Percentiles rank a stretch among this genome's conserved stretches.
Evolutionary conservation across 2,329 filamentous ascomycete genomes (phyloP).

Genomic region (Cladophialophora exuberans): DNA sequence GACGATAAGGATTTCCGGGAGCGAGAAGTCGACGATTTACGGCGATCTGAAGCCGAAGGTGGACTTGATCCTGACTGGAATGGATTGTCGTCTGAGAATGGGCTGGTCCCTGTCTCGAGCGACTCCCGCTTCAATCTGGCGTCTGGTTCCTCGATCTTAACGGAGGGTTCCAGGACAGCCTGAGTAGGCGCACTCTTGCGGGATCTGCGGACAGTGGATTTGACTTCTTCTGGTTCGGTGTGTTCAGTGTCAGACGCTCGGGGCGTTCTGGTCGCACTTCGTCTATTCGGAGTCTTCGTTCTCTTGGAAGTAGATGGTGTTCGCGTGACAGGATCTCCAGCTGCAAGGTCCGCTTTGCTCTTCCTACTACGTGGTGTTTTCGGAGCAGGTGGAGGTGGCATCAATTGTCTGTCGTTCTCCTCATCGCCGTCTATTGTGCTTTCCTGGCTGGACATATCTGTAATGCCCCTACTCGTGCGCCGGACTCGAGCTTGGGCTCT

Average conservation of each 20-base stretch:
- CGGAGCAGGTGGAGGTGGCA: constrained; percentile 53
- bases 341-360: constrained; percentile 41
- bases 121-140: constrained; percentile 49
- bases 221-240: constrained; percentile 48
- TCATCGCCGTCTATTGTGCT: constrained; percentile 64
- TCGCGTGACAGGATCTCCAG: constrained; percentile 39
- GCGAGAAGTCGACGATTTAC: constrained; percentile 53
- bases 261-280: constrained; percentile 56
- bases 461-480: constrained; percentile 85
- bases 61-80: constrained; percentile 87
- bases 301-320: constrained; percentile 52
- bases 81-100: constrained; percentile 88
- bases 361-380: constrained; percentile 53
- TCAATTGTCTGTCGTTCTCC: constrained; percentile 51
- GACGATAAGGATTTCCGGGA: constrained; percentile 36
- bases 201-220: constrained; percentile 53
- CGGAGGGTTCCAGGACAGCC: constrained; percentile 30
- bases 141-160: constrained; percentile 42
- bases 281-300: constrained; percentile 55
- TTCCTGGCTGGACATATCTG: constrained; percentile 66
- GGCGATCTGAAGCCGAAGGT: constrained; percentile 53
- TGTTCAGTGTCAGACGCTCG: constrained; percentile 54
- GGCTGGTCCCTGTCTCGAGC: constrained; percentile 55
- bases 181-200: constrained; percentile 53
- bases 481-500: constrained; percentile 76